Percentiles rank a stretch among this genome's conserved stretches.
Evolutionary conservation across 495 filamentous ascomycete genomes (phyloP).

Genomic region (Darksidea phi): DNA sequence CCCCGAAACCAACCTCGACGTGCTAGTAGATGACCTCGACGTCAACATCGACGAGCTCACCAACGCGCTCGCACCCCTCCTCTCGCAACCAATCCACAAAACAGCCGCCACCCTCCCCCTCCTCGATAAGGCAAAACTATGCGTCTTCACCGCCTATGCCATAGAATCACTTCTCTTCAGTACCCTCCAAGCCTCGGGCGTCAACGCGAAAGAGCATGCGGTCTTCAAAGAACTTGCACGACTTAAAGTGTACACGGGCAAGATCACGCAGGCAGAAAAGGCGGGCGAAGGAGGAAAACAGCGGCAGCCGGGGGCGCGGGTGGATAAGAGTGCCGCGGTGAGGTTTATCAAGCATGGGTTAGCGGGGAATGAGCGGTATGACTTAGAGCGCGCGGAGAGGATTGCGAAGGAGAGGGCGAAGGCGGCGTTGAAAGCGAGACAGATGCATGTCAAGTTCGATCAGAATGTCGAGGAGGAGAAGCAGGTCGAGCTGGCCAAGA

Average conservation of each 20-base stretch:
- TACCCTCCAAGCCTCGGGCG: slow-evolving; percentile 74
- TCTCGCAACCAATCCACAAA: slow-evolving; percentile 62
- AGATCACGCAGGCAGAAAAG: slow-evolving; percentile 69
- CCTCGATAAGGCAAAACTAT: slow-evolving; percentile 89
- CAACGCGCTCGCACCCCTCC: slow-evolving; percentile 59
- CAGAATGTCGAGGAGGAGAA: slow-evolving; percentile 42
- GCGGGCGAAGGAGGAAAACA: slow-evolving; percentile 48
- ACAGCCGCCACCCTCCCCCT: slow-evolving; percentile 77
- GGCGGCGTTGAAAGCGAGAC: slow-evolving; percentile 23
- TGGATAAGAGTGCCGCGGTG: slow-evolving; percentile 78
- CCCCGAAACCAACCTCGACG: neutral
- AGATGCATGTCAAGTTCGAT: slow-evolving; percentile 35
- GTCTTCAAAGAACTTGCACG: slow-evolving; percentile 80
- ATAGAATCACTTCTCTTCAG: slow-evolving; percentile 85
- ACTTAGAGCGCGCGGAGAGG: slow-evolving; percentile 25
- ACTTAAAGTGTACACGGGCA: slow-evolving; percentile 88
- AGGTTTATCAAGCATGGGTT: slow-evolving; percentile 80
- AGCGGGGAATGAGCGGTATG: slow-evolving; percentile 64
- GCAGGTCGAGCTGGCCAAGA: slow-evolving; percentile 34
- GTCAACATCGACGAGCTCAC: slow-evolving; percentile 24
- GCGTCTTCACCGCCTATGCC: slow-evolving; percentile 77
- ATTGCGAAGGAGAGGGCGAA: slow-evolving; percentile 47
- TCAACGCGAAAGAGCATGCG: slow-evolving; percentile 77
- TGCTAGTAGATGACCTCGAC: slow-evolving; percentile 20
- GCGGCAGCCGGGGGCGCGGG: slow-evolving; percentile 42